Conservation (phyloP, 2,329 filamentous ascomycete species). For the Phialophora chinensis region DNA sequence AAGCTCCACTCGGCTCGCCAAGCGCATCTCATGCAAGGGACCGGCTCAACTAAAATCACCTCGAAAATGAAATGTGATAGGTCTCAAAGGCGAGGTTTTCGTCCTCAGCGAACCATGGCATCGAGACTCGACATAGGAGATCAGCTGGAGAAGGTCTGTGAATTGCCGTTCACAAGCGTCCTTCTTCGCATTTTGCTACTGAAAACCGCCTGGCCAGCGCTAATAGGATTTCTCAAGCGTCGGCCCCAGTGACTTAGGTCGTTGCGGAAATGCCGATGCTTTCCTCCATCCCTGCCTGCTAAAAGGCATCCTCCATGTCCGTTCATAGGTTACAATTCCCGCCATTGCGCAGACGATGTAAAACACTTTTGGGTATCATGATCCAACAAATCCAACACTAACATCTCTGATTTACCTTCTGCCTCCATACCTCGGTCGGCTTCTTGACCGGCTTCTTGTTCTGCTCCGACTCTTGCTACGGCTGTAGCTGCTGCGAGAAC, state of each 20-base stretch:
- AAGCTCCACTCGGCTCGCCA: slow-evolving; percentile 25
- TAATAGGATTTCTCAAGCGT: neutral
- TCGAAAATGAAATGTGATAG: slow-evolving; percentile 4
- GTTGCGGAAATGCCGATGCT: neutral
- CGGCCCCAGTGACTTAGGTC: neutral
- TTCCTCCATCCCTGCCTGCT: neutral
- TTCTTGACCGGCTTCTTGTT: slow-evolving; percentile 56
- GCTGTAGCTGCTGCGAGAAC: slow-evolving; percentile 64
- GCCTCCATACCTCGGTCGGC: slow-evolving; percentile 54
- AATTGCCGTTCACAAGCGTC: neutral
- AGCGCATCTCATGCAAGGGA: slow-evolving; percentile 24
- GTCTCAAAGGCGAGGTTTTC: neutral
- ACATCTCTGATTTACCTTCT: slow-evolving; percentile 34
- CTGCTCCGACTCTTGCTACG: slow-evolving; percentile 58
- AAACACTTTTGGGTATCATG: slow-evolving; percentile 4
- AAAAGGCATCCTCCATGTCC: neutral
- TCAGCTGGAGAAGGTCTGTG: neutral
- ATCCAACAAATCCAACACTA: neutral
- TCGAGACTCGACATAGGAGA: neutral
- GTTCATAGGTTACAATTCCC: neutral
- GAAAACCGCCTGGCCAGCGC: neutral
- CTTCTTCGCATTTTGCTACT: neutral
- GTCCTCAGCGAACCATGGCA: neutral
- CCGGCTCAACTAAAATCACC: slow-evolving; percentile 12
- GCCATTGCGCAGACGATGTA: neutral